Percentiles rank a stretch among this genome's conserved stretches.
Evolutionary conservation across 805 yeast genomes (phyloP).

Genomic region (Candida railenensis): DNA sequence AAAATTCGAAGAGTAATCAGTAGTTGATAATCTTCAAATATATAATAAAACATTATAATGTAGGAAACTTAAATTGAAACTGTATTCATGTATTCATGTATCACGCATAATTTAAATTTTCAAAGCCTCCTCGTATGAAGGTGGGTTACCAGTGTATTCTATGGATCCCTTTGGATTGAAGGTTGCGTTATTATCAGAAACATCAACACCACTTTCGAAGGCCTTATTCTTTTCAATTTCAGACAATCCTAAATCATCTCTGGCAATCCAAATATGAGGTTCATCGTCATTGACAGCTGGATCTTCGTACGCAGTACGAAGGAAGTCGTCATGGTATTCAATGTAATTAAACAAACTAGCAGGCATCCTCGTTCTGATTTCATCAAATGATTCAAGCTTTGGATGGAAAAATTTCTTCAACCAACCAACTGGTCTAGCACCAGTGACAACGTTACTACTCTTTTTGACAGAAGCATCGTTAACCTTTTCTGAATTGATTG

Average conservation of each 20-base stretch:
- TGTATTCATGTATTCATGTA: too few relatives aligned
- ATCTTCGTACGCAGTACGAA: slow-evolving; percentile 47
- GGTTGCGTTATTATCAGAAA: slow-evolving; percentile 56
- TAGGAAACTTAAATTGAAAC: too few relatives aligned
- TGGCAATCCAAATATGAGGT: slow-evolving; percentile 71
- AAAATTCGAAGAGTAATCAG: too few relatives aligned
- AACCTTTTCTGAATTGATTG: not conserved
- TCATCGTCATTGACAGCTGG: slow-evolving; percentile 56
- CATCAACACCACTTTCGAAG: slow-evolving; percentile 51
- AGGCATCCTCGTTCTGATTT: slow-evolving; percentile 46
- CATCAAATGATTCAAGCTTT: slow-evolving; percentile 44
- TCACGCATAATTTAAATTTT: slow-evolving; percentile 35
- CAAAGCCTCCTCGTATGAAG: slow-evolving; percentile 57
- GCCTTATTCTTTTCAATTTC: slow-evolving; percentile 57
- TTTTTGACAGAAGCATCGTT: not conserved
- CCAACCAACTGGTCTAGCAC: slow-evolving; percentile 26
- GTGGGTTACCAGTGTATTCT: slow-evolving; percentile 63
- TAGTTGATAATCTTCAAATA: too few relatives aligned
- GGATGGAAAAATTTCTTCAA: slow-evolving; percentile 47
- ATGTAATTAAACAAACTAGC: slow-evolving; percentile 36
- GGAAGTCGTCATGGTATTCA: slow-evolving; percentile 40
- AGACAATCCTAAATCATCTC: slow-evolving; percentile 67
- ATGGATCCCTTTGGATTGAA: slow-evolving; percentile 58
- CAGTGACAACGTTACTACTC: slow-evolving; percentile 5
- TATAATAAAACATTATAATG: not conserved